Base-by-base conservation (phyloP, 805 yeast genomes). In the Candida maesae region DNA sequence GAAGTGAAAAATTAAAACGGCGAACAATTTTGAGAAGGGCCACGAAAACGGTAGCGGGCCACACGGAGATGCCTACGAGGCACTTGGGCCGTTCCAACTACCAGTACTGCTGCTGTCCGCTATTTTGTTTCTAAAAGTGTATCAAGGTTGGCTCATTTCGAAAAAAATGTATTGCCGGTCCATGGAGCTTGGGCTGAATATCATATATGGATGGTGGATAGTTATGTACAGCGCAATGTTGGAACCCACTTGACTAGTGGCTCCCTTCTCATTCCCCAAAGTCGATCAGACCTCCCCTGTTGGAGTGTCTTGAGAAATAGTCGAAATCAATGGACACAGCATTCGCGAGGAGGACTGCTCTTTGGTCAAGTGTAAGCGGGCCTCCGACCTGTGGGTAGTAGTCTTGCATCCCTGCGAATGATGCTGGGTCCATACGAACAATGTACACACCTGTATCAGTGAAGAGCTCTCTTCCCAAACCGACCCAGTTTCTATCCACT, bases 371-470 rank as follows among this genome's bases (percentile, higher is more conserved):
- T 4, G 81, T 75, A 62, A 93, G 61, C 13, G 59, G 55, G 10
- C 73, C 72, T 0, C 77, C 65, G 3, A 73, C 70, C 3, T 66
- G 59, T 2, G 80, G 78, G 48, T 79, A 78, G 28, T 67, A 49
- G 26, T 66, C 68, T 13, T 71, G 78, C 52, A 80, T 63, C 0
- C 83, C 86, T 3, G 68, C 72, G 50, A 83, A 81, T 48, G 85
- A 71, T 17, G 69, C 69, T 2, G 84, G 82, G 53, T 86, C 95
- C 85, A 89, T 84, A 44, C 96, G 66, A 21, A 91, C 65, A 23
- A 90, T 78, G 60, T 93, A 91, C 2, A 88, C 90, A 47, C 98
- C 98, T 0, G 96, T 85, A 62, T 93, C 98, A 0, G 98, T 90
- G 56, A 91, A 83, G 55, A 90, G 64, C 59, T 93, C 99, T 55